These are phyloP conservation scores for Oryza officinalis DNA, from an alignment of 176 grass and related monocot species.

Conservation along the genomic window DNA sequence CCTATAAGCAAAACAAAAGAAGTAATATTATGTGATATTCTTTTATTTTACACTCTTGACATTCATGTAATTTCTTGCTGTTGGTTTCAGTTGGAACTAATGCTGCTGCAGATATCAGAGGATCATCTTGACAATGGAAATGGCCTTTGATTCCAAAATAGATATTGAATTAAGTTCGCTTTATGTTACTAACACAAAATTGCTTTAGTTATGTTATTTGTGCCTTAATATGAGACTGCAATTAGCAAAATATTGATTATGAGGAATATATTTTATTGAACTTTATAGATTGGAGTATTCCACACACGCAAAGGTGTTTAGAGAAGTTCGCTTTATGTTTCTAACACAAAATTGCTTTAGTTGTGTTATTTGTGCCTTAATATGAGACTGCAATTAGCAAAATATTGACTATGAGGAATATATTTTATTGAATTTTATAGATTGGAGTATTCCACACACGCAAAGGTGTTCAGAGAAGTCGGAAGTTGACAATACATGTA, in stretches of 20 bases:
- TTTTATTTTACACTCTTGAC: too few species aligned
- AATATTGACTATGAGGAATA: background rate
- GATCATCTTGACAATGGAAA: background rate
- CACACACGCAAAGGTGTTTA: too few species aligned
- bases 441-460: background rate
- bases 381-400: background rate
- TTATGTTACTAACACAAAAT: background rate
- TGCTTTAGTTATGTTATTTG: background rate
- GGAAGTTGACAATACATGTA: background rate
- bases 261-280: too few species aligned
- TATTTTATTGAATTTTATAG: background rate
- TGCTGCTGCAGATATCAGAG: background rate
- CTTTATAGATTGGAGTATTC: too few species aligned
- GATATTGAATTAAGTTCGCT: background rate
- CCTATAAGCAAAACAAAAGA: background rate
- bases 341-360: too few species aligned
- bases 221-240: background rate
- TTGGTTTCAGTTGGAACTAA: background rate
- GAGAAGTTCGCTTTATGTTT: too few species aligned
- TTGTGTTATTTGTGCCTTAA: too few species aligned
- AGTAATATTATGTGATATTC: background rate
- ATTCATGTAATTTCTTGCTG: background rate
- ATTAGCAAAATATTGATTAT: too few species aligned
- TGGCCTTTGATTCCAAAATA: background rate
- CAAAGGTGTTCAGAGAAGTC: background rate